A percentile compares a stretch with the other conserved stretches of the same genome.
Evolutionary conservation across 345 rosid genomes (phyloP).

Genomic region (Gossypium ekmanianum): DNA sequence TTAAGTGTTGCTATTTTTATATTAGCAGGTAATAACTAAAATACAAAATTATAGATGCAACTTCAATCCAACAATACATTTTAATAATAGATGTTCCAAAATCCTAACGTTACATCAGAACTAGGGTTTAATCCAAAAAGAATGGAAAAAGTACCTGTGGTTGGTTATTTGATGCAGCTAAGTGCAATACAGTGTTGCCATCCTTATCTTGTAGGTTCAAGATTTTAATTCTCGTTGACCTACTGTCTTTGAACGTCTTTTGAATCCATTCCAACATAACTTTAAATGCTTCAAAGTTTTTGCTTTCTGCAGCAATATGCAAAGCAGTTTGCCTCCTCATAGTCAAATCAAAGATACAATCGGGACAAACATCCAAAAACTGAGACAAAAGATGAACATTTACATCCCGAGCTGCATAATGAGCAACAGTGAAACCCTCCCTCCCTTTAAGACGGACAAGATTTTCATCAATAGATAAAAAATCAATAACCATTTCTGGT

Average conservation of each 20-base stretch:
- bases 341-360: background rate
- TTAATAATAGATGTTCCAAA: too few species aligned
- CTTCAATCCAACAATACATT: too few species aligned
- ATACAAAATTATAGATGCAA: too few species aligned
- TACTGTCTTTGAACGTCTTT: background rate
- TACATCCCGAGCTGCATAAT: background rate
- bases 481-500: background rate
- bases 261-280: background rate
- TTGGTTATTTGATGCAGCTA: background rate
- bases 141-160: background rate
- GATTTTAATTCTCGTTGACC: background rate
- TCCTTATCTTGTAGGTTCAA: background rate
- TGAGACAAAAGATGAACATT: background rate
- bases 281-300: background rate
- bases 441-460: background rate
- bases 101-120: too few species aligned
- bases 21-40: too few species aligned
- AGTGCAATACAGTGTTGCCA: background rate
- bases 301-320: background rate
- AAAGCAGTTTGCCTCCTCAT: background rate
- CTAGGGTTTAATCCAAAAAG: background rate
- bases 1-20: too few species aligned
- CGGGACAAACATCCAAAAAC: background rate
- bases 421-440: background rate
- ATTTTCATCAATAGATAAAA: background rate